Base-by-base conservation (phyloP, 352 stramenopile species). In the Globisporangium radiosum region DNA sequence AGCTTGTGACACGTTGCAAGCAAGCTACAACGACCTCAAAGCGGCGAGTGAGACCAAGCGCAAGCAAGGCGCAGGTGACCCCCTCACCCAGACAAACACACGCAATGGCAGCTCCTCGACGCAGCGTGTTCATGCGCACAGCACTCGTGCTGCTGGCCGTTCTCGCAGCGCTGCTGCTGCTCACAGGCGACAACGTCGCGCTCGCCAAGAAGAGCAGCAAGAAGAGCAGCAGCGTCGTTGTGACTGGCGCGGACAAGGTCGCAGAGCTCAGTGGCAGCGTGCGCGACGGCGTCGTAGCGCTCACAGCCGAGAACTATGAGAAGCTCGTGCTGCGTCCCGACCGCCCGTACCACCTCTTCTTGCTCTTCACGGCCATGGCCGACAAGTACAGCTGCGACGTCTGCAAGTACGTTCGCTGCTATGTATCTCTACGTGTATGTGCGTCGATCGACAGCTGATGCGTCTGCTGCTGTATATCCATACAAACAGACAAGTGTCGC, bases 301-400 rank as follows among this genome's bases (percentile, higher is more conserved):
- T 94, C 52, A 78, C 66, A 13, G 63, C 43, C 55, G 76, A 89
- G 2, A 66, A 71, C 17, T 94, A 87, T 64, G 63, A 73, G 10
- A 70, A 79, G 57, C 78, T 82, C 38, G 81, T 76, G 14, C 49
- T 78, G 54, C 79, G 79, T 1, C 75, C 85, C 0, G 81, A 92
- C 52, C 82, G 85, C 38, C 85, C 85, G 51, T 94, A 92, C 69
- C 85, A 94, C 57, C 49, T 92, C 33, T 69, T 94, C 56, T 60
- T 92, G 48, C 64, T 94, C 44, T 88, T 90, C 68, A 94, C 85
- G 48, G 79, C 81, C n/a, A 71, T 75, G 7, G 72, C 70, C 13
- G 76, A 84, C 55, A 90, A 92, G 62, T 90, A 83, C 65, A 77
- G 73, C 40, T 94, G 85, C 57, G 85, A 89, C 39, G 75, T 73